These are phyloP conservation scores for Fusarium piperis DNA, from an alignment of 2,329 filamentous ascomycete genomes.

Conservation along the genomic window DNA sequence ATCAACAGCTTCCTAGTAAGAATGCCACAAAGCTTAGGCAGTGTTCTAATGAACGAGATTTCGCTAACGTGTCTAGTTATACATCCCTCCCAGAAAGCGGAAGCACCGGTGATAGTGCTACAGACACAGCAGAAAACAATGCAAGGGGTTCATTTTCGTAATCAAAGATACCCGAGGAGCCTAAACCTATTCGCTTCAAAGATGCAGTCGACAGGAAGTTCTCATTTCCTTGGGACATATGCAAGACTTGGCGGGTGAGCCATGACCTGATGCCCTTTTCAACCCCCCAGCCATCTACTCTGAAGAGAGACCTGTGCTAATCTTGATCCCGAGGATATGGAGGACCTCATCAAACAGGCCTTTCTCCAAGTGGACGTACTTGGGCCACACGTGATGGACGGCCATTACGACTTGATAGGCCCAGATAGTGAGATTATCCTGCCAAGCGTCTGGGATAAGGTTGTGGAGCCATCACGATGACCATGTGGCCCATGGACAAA, in stretches of 20 bases:
- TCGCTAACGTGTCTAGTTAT: no score
- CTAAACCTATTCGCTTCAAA: slow-evolving; percentile 65
- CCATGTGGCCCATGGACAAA: slow-evolving; percentile 66
- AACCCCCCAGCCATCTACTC: no score
- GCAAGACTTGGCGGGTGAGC: slow-evolving; percentile 65
- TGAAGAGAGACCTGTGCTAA: background rate
- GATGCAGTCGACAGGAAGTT: slow-evolving; percentile 90
- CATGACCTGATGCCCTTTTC: no score
- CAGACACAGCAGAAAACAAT: no score
- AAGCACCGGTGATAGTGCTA: no score
- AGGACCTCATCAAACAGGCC: slow-evolving; percentile 82
- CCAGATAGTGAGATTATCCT: slow-evolving; percentile 83
- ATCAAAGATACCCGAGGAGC: background rate
- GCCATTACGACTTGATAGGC: slow-evolving; percentile 80
- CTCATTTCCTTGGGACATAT: slow-evolving; percentile 85
- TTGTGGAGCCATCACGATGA: slow-evolving; percentile 72
- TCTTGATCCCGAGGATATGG: slow-evolving; percentile 71
- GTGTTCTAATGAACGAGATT: no score
- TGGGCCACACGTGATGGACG: slow-evolving; percentile 76
- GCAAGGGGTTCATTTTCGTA: background rate
- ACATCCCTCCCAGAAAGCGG: no score
- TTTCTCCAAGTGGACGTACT: slow-evolving; percentile 80
- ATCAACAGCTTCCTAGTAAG: no score
- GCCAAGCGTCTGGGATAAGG: slow-evolving; percentile 77
- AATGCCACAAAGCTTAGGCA: no score